These are phyloP conservation scores for Paramecium sonneborni DNA, from an alignment of 73 alveolate species.

Conservation along the genomic window DNA sequence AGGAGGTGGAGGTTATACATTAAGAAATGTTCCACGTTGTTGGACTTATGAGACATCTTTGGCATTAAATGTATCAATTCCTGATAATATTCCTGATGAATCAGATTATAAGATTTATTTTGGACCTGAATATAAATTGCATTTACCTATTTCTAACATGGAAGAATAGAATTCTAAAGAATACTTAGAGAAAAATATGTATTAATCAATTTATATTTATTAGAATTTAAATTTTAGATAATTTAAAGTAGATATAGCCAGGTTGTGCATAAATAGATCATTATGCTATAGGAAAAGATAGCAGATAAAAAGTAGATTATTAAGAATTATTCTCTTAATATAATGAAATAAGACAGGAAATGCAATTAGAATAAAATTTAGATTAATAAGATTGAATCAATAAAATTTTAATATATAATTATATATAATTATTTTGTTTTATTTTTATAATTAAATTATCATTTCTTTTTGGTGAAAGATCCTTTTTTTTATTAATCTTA, in stretches of 20 bases:
- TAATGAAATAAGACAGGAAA: neutral
- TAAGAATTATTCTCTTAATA: neutral
- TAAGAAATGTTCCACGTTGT: slow-evolving; percentile 97
- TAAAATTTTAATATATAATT: neutral
- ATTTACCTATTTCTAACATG: slow-evolving; percentile 95
- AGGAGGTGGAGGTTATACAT: slow-evolving; percentile 99
- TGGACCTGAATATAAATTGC: slow-evolving; percentile 95
- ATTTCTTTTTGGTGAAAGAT: neutral
- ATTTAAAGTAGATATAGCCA: neutral
- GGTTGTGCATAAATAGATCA: neutral
- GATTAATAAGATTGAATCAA: neutral
- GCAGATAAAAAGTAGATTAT: neutral
- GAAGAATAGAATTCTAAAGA: slow-evolving; percentile 93
- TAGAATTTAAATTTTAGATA: neutral
- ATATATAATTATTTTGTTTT: neutral
- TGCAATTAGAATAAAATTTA: slow-evolving; percentile 46
- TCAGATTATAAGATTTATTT: slow-evolving; percentile 83
- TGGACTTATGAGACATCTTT: slow-evolving; percentile 97
- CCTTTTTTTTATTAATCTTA: neutral
- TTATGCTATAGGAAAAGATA: neutral
- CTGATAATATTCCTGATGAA: slow-evolving; percentile 90
- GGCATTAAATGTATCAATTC: slow-evolving; percentile 80
- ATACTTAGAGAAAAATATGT: slow-evolving; percentile 60
- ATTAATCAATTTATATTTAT: neutral
- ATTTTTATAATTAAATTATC: neutral